Base-by-base conservation (phyloP, 2,329 filamentous ascomycete genomes). In the Macrophomina tecta region DNA sequence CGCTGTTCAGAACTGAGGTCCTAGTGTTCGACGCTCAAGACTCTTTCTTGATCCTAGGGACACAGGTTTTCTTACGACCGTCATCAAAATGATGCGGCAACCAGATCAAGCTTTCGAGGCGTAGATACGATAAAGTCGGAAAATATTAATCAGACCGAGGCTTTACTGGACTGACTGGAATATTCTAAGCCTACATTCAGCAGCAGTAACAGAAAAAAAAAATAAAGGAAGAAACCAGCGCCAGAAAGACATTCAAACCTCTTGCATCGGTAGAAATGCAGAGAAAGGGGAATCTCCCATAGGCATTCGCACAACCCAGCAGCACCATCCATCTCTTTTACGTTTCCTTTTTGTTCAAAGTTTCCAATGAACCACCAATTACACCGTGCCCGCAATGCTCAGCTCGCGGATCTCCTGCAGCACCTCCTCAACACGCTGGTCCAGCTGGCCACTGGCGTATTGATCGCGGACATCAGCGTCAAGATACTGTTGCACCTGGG, bases 401-500 rank as follows among this genome's bases (percentile, higher is more conserved):
- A 99, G 80, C 81, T 98, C 95, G 71, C 95, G 86, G 79, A 99
- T 99, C 84, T 99, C 94, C 76, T 97, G 94, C 80, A 99, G 78
- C 49, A 98, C 95, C 80, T 98, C 91, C 81, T 99, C 95, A 36
- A 99, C 95, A 71, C 93, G 84, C 68, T 89, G 91, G 78, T 99
- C 95, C 73, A 99, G 82, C 71, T 97, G 92, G 32, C 95, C 95
- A 73, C 93, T 89, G 1, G 95, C 95, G 79, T 99, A 99, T 81
- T 97, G 91, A 71, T 99, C 95, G 79, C 95, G 87, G 63, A 94
- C 98, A 76, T 97, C 93, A 36, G 94, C 91, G 77, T 98, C 95
- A 38, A 99, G 85, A 78, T 97, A 98, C 82, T 99, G 95, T 82
- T 99, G 95, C 67, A 99, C 96, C 83, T 99, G 96, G 32, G 96